Conservation (phyloP, 2,329 filamentous ascomycete genomes). For the Epichloe scottii region DNA sequence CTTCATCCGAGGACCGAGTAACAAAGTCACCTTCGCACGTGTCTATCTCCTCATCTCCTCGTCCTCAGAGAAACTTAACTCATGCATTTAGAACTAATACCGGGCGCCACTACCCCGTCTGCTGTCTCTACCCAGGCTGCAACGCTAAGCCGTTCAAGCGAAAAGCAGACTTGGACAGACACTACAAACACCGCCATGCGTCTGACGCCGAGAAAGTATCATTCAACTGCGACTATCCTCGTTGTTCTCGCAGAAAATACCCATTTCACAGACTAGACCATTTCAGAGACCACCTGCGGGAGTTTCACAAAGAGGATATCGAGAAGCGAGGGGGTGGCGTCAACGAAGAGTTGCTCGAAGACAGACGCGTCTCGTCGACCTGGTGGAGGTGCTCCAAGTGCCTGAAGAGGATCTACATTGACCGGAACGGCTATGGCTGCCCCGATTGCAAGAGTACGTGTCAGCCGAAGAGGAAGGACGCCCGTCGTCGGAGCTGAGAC, state of each 20-base stretch:
- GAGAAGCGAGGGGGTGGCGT: constrained; percentile 29
- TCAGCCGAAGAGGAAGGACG: constrained; percentile 30
- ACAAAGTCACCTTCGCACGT: constrained; percentile 6
- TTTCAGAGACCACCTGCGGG: constrained; percentile 43
- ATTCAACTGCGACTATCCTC: constrained; percentile 39
- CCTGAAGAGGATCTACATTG: constrained; percentile 31
- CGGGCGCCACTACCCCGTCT: constrained; percentile 22
- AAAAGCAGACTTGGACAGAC: constrained; percentile 41
- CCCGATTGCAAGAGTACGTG: constrained; percentile 32
- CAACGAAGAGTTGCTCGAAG: constrained; percentile 26
- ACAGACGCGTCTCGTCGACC: constrained; percentile 23
- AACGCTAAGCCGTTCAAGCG: constrained; percentile 34
- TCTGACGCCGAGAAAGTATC: constrained; percentile 27
- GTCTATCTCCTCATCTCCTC: background rate
- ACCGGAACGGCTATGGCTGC: constrained; percentile 31
- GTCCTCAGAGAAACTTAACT: background rate
- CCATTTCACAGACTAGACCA: constrained; percentile 44
- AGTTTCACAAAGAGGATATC: constrained; percentile 43
- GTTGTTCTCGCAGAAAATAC: constrained; percentile 30
- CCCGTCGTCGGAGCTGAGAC: constrained; percentile 15
- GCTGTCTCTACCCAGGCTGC: constrained; percentile 30
- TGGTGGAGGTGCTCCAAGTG: constrained; percentile 47
- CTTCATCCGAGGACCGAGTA: constrained; percentile 5
- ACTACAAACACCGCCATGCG: constrained; percentile 36
- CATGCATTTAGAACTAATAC: constrained; percentile 5